Evolutionary conservation across 1,284 basidiomycete species (phyloP), one percentile per base, ranked within the genome.

Genomic region (Coniferiporia sulphurascens): DNA sequence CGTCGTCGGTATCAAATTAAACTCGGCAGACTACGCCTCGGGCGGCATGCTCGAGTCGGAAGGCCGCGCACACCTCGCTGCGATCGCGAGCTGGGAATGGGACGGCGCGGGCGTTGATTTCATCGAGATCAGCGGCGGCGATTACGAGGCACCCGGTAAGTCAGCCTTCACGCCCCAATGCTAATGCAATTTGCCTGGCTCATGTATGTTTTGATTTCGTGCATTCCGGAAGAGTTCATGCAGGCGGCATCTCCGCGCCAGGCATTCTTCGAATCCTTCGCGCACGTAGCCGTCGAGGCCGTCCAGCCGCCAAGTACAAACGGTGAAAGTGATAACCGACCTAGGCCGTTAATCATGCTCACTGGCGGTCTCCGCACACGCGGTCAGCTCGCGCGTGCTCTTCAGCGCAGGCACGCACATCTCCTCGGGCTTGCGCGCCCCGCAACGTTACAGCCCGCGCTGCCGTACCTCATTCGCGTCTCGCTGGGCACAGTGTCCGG

Each of bases 111-210:
- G 74, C 10, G 71, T 93, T 1, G 93, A 94, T 71, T 91, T 93
- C 69, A 85, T 95, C 55, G 91, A 95, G 72, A 83, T 95, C 61
- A 92, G 87, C 63, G 93, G 93, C 3, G 93, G 93, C 1, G 87
- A 89, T 68, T 95, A 95, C 66, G 90, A 94, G 69, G 82, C 80
- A 27, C 89, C 90, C 64, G 84, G 89, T 86, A 68, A 52, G 77
- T 62, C 1, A 41, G 50, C 62, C 34, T 55, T 56, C 45, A 19
- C 38, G 27, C n/a, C 36, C 10, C 9, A 50, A 36, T 22, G 38
- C 10, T 10, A 50, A 36, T 22, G 52, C 34, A 34, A 35, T 32
- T 45, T 43, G 44, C 5, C 27, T 27, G 27, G 5, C 27, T 27
- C 2, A 27, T 27, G 27, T 27, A 27, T 27, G 5, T 27, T 27